A percentile compares a stretch with the other conserved stretches of the same genome.
phyloP scores from a whole-genome alignment of 2,329 filamentous ascomycete genomes.

The Aspergillus piperis region DNA sequence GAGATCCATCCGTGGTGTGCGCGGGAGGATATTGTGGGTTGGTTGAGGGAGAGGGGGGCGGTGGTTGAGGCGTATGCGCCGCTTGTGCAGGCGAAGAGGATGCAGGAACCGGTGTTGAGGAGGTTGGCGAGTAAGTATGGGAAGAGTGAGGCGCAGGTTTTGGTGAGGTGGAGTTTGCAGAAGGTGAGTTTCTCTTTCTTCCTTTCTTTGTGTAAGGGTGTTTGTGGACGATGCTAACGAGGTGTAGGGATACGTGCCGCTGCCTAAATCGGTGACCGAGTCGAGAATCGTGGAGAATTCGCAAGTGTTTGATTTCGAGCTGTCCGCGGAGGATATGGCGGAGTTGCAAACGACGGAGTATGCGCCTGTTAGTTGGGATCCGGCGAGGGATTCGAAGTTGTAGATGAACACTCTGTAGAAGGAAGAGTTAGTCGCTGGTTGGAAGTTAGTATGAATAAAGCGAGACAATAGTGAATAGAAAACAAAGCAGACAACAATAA shows the following conservation, averaged over 20 bases:
- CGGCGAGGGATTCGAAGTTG: constrained; percentile 36
- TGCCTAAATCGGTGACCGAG: constrained; percentile 64
- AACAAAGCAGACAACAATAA: no score
- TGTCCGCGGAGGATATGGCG: constrained; percentile 61
- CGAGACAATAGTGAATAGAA: no score
- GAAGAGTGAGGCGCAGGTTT: constrained; percentile 60
- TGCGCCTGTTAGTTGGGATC: constrained; percentile 62
- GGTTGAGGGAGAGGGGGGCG: constrained; percentile 67
- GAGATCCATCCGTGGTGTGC: constrained; percentile 89
- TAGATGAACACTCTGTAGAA: constrained; percentile 9
- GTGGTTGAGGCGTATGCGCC: constrained; percentile 60
- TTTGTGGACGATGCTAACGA: background rate
- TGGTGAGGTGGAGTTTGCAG: constrained; percentile 64
- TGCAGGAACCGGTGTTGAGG: constrained; percentile 56
- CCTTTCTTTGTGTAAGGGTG: no score
- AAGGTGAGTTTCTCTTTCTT: constrained; percentile 42
- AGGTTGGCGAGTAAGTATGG: constrained; percentile 57
- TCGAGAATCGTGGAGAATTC: constrained; percentile 63
- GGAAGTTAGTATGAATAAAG: background rate
- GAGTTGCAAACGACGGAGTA: constrained; percentile 57
- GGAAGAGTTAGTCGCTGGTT: background rate
- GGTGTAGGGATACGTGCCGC: constrained; percentile 58
- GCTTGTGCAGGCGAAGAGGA: constrained; percentile 48
- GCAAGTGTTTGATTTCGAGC: constrained; percentile 61
- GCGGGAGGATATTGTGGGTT: constrained; percentile 74